Percentiles rank a stretch among this genome's conserved stretches.
These are phyloP conservation scores for Candida schatavii DNA, from an alignment of 805 yeast genomes.

Conservation along the genomic window DNA sequence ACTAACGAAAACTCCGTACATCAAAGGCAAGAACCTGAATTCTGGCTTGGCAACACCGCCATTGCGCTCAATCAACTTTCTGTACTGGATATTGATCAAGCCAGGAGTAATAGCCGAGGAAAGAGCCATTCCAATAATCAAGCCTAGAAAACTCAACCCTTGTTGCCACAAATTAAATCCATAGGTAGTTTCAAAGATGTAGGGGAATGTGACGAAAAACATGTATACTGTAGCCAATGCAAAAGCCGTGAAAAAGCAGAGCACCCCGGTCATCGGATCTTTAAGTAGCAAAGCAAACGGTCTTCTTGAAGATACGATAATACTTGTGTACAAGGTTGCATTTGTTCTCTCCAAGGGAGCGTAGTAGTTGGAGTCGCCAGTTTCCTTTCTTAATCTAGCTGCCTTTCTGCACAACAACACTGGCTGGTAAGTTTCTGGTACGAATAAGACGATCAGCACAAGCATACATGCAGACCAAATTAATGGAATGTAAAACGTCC, in stretches of 20 bases:
- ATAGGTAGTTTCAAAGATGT: constrained; percentile 40
- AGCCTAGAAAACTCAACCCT: constrained; percentile 30
- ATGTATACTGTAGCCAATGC: constrained; percentile 44
- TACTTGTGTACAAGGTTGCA: constrained; percentile 15
- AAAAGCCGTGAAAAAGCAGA: constrained; percentile 41
- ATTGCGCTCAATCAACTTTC: constrained; percentile 29
- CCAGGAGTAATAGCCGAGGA: constrained; percentile 28
- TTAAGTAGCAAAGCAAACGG: constrained; percentile 23
- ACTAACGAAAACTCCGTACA: constrained; percentile 63
- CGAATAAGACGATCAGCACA: constrained; percentile 16
- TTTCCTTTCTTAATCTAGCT: constrained; percentile 22
- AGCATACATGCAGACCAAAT: constrained; percentile 23
- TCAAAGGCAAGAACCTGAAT: constrained; percentile 69
- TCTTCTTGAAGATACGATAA: constrained; percentile 19
- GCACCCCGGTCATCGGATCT: constrained; percentile 26
- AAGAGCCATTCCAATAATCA: constrained; percentile 34
- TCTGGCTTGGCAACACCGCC: constrained; percentile 63
- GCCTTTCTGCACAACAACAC: constrained; percentile 23
- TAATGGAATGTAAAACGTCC: constrained; percentile 26
- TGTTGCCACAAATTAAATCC: constrained; percentile 19
- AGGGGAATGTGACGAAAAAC: constrained; percentile 40
- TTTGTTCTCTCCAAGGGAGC: constrained; percentile 38
- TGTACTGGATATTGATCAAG: constrained; percentile 25
- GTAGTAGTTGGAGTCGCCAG: constrained; percentile 34
- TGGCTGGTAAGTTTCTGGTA: constrained; percentile 31